These are phyloP conservation scores for Canavalia ensiformis DNA, from an alignment of 306 rosid genomes.

Conservation along the genomic window DNA sequence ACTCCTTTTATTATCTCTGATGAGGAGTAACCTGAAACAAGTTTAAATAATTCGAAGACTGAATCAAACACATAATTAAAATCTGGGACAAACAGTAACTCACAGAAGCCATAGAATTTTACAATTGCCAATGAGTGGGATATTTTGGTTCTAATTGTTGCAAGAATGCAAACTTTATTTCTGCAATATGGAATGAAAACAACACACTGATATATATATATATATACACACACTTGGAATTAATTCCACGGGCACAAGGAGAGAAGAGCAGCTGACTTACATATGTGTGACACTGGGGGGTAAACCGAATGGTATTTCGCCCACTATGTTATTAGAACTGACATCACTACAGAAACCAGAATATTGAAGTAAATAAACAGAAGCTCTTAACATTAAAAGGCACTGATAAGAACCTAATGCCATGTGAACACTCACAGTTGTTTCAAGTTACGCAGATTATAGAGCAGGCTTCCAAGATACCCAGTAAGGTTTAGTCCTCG, in stretches of 20 bases:
- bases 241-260: background rate
- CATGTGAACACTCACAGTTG: constrained; percentile 63
- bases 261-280: constrained; percentile 54
- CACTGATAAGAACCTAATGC: background rate
- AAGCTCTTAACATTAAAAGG: background rate
- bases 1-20: constrained; percentile 9
- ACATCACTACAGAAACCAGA: constrained; percentile 67
- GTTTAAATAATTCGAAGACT: constrained; percentile 13
- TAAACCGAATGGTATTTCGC: constrained; percentile 68
- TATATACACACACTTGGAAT: background rate
- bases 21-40: constrained; percentile 8
- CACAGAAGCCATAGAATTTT: constrained; percentile 68
- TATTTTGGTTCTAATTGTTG: constrained; percentile 57
- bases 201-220: constrained; percentile 1
- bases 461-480: constrained; percentile 61
- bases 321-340: constrained; percentile 73
- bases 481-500: constrained; percentile 79
- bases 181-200: constrained; percentile 50
- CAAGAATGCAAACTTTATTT: constrained; percentile 68
- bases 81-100: constrained; percentile 40
- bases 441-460: constrained; percentile 64
- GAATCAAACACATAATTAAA: background rate
- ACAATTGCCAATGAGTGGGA: constrained; percentile 62
- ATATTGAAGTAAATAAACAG: constrained; percentile 21
- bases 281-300: constrained; percentile 77